phyloP scores from a whole-genome alignment of 805 yeast genomes.

The Pichia paraexigua region DNA sequence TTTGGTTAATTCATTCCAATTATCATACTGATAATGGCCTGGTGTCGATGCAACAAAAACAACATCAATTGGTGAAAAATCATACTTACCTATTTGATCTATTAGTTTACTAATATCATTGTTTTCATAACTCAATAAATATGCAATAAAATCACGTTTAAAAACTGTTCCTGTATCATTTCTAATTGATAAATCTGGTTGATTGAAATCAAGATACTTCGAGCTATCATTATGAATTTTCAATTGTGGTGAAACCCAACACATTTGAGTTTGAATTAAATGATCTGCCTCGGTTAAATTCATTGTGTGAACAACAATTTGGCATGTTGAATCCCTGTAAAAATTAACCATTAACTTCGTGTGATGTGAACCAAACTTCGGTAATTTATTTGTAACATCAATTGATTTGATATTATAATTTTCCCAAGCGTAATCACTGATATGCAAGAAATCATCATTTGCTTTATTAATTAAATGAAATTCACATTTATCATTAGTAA shows the following conservation, averaged over 20 bases:
- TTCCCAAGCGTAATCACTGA: constrained; percentile 24
- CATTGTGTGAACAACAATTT: constrained; percentile 50
- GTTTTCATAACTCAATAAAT: constrained; percentile 37
- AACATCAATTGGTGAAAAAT: constrained; percentile 41
- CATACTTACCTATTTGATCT: constrained; percentile 26
- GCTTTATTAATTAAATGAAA: constrained; percentile 25
- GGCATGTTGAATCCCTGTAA: constrained; percentile 37
- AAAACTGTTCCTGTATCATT: constrained; percentile 29
- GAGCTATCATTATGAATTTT: background rate
- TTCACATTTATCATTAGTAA: constrained; percentile 17
- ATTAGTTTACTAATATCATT: constrained; percentile 24
- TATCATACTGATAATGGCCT: constrained; percentile 25
- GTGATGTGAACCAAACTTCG: constrained; percentile 47
- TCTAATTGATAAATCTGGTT: background rate
- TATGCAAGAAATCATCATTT: constrained; percentile 26
- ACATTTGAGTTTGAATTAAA: constrained; percentile 52
- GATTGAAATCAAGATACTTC: constrained; percentile 5
- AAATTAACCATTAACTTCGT: constrained; percentile 59
- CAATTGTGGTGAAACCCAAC: constrained; percentile 52
- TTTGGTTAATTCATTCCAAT: constrained; percentile 10
- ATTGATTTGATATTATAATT: constrained; percentile 18
- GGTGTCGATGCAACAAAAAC: constrained; percentile 53
- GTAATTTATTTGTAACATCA: constrained; percentile 22
- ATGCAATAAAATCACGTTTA: constrained; percentile 36
- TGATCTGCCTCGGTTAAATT: constrained; percentile 51